phyloP scores from a whole-genome alignment of 2,329 filamentous ascomycete species.

The Cladosporium cucumerinum region DNA sequence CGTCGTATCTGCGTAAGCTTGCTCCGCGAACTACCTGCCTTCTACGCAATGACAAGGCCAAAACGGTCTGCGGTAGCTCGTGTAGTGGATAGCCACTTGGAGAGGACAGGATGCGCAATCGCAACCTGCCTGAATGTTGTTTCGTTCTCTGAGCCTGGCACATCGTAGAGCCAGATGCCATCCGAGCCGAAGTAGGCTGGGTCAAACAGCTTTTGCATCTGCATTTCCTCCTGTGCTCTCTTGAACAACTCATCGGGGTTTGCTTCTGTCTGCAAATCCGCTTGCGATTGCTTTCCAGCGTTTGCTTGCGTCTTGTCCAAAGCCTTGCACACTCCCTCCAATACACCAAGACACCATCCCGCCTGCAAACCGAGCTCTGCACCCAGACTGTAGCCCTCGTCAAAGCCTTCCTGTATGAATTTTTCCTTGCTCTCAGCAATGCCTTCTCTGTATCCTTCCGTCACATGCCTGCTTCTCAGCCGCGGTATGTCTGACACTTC shows the following conservation, averaged over 20 bases:
- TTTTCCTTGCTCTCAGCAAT: constrained; percentile 70
- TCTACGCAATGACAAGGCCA: constrained; percentile 8
- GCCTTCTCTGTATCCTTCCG: constrained; percentile 87
- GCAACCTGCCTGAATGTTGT: constrained; percentile 62
- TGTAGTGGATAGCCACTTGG: constrained; percentile 52
- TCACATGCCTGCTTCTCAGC: constrained; percentile 72
- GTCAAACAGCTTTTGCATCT: constrained; percentile 61
- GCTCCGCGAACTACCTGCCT: background rate
- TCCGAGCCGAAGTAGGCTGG: constrained; percentile 65
- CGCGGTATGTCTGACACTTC: constrained; percentile 68
- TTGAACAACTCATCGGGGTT: constrained; percentile 18
- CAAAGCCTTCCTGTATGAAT: constrained; percentile 82
- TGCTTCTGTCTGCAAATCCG: background rate
- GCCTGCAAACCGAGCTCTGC: constrained; percentile 72
- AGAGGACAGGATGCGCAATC: constrained; percentile 63
- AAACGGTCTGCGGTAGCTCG: background rate
- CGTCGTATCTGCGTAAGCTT: background rate
- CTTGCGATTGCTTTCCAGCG: constrained; percentile 27
- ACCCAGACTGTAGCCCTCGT: constrained; percentile 83
- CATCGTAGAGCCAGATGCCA: constrained; percentile 66
- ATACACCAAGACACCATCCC: constrained; percentile 70
- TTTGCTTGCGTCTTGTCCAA: constrained; percentile 29
- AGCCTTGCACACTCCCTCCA: constrained; percentile 67
- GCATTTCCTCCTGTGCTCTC: constrained; percentile 40
- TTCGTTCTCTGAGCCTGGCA: constrained; percentile 40